phyloP scores from a whole-genome alignment of 768 basidiomycete genomes.

The Xerocomus potaroensis region DNA sequence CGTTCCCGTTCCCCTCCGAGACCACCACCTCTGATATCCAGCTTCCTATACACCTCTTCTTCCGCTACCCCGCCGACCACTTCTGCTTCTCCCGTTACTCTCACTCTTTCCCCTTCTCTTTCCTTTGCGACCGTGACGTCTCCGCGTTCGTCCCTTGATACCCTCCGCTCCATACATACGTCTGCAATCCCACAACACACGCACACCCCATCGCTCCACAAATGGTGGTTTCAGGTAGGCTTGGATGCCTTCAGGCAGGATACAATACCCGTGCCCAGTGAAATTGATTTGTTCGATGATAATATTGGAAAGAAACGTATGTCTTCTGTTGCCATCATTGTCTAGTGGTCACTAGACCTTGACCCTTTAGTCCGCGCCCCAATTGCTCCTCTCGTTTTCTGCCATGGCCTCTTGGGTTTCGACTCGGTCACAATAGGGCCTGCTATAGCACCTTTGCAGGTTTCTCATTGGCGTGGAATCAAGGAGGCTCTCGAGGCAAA shows the following conservation, averaged over 20 bases:
- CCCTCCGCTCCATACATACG: constrained; percentile 45
- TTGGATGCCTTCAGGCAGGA: constrained; percentile 34
- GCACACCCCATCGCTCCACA: constrained; percentile 21
- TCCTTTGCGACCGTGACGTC: constrained; percentile 20
- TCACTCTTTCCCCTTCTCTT: constrained; percentile 14
- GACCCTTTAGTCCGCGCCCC: constrained; percentile 62
- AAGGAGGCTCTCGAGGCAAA: constrained; percentile 87
- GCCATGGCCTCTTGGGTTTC: constrained; percentile 90
- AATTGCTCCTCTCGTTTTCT: constrained; percentile 86
- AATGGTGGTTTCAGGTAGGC: constrained; percentile 54
- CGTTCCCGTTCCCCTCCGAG: constrained; percentile 33
- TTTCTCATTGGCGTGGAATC: constrained; percentile 96
- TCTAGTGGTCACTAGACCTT: not conserved
- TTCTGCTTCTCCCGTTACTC: constrained; percentile 11
- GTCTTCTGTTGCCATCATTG: constrained; percentile 22
- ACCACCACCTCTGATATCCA: constrained; percentile 51
- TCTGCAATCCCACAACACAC: constrained; percentile 26
- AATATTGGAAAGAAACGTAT: constrained; percentile 57
- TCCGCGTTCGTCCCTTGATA: constrained; percentile 50
- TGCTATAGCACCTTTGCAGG: constrained; percentile 74
- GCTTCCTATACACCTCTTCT: constrained; percentile 58
- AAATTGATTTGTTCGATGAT: constrained; percentile 43
- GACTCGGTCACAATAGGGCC: constrained; percentile 79
- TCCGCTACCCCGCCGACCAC: constrained; percentile 52
- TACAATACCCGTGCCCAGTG: constrained; percentile 42